A percentile compares a stretch with the other conserved stretches of the same genome.
Evolutionary conservation across 495 filamentous ascomycete species (phyloP).

Genomic region (Parathielavia hyrcaniae): DNA sequence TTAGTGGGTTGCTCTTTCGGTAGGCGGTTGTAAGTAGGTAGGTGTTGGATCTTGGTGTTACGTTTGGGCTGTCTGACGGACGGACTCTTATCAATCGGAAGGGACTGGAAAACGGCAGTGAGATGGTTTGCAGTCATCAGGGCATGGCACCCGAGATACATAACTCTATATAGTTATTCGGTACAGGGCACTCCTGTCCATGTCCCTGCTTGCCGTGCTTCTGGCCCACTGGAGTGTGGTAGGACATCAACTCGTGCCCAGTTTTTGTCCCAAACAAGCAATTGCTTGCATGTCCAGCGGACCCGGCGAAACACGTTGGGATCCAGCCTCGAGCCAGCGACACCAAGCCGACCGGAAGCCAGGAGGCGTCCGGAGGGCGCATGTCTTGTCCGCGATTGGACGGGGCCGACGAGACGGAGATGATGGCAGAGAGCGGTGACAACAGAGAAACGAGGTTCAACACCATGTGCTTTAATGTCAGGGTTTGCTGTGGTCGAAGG

Average conservation of each 20-base stretch:
- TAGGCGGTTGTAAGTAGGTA: background rate
- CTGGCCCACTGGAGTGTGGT: background rate
- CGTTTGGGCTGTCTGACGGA: too few species aligned
- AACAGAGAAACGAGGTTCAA: background rate
- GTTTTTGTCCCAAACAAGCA: background rate
- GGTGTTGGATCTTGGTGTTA: background rate
- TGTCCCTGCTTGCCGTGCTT: too few species aligned
- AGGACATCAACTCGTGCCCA: background rate
- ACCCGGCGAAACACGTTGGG: conserved; percentile 17
- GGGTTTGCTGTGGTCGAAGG: background rate
- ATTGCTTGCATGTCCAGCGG: background rate
- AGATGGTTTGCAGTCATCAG: too few species aligned
- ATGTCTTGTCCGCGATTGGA: conserved; percentile 2
- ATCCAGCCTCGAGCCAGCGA: conserved; percentile 4
- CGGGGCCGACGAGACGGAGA: background rate
- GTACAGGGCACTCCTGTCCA: background rate
- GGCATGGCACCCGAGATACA: background rate
- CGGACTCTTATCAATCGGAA: too few species aligned
- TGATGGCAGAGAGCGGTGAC: conserved; percentile 9
- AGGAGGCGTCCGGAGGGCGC: conserved; percentile 1
- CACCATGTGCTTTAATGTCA: conserved; percentile 5
- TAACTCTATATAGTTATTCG: too few species aligned
- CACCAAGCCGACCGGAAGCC: conserved; percentile 12
- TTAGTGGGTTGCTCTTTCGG: background rate
- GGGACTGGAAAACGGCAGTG: too few species aligned